A percentile compares a stretch with the other conserved stretches of the same genome.
These are phyloP conservation scores for Phytophthora pinifolia DNA, from an alignment of 352 stramenopile genomes.

Conservation along the genomic window DNA sequence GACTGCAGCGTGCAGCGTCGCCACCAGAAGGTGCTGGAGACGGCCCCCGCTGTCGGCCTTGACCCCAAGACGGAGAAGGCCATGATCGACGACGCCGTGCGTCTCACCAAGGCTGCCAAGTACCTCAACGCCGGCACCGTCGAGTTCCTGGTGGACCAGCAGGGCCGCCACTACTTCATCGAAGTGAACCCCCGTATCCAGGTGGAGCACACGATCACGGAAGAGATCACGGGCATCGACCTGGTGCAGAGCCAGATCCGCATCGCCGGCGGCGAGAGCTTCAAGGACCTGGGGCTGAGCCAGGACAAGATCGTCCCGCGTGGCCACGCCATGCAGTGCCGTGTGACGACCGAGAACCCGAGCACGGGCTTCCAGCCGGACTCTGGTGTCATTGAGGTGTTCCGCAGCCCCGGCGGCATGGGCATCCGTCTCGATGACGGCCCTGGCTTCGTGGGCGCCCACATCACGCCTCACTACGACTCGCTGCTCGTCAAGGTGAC, in stretches of 20 bases:
- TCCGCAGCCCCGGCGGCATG: constrained; percentile 93
- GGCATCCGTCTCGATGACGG: constrained; percentile 96
- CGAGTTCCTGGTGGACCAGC: constrained; percentile 97
- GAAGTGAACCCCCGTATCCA: constrained; percentile 99
- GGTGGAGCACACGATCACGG: constrained; percentile 93
- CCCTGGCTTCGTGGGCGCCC: constrained; percentile 94
- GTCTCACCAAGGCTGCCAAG: constrained; percentile 89
- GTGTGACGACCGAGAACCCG: constrained; percentile 96
- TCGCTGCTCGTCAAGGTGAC: constrained; percentile 98
- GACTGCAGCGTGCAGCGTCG: constrained; percentile 98
- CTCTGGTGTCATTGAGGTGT: constrained; percentile 96
- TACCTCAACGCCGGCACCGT: constrained; percentile 98
- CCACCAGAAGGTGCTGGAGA: constrained; percentile 98
- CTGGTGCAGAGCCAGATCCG: constrained; percentile 97
- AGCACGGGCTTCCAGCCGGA: constrained; percentile 95
- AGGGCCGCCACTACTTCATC: constrained; percentile 95
- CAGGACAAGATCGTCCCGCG: constrained; percentile 93
- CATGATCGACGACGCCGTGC: constrained; percentile 93
- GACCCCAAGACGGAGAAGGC: constrained; percentile 78
- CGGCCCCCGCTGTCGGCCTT: constrained; percentile 89
- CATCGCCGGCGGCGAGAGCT: constrained; percentile 91
- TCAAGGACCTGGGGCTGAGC: constrained; percentile 92
- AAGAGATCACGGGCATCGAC: constrained; percentile 94
- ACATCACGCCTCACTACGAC: constrained; percentile 98
- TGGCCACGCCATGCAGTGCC: constrained; percentile 96